These are phyloP conservation scores for Debaryomyces singareniensis DNA, from an alignment of 1,139 yeast genomes.

Conservation along the genomic window DNA sequence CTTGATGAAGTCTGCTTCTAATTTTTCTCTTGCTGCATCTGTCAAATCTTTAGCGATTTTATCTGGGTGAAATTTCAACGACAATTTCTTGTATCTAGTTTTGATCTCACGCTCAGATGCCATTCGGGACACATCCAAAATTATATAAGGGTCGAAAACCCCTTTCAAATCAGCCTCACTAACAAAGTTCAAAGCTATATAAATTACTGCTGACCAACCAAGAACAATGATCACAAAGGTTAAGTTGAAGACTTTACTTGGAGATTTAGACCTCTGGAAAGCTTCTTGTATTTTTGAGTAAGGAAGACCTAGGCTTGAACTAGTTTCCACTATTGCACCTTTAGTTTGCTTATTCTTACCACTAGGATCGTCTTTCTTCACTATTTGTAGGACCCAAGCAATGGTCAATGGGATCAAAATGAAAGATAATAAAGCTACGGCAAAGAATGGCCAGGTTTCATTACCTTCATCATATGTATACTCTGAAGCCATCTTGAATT, in stretches of 20 bases:
- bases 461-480: constrained; percentile 85
- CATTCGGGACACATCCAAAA: constrained; percentile 65
- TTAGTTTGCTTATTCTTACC: constrained; percentile 17
- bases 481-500: constrained; percentile 28
- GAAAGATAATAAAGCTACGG: constrained; percentile 58
- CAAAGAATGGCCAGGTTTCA: constrained; percentile 95
- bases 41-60: constrained; percentile 69
- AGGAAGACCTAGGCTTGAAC: constrained; percentile 29
- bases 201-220: constrained; percentile 66
- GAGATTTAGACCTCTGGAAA: constrained; percentile 32
- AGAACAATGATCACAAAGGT: constrained; percentile 40
- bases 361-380: constrained; percentile 16
- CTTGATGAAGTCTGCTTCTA: constrained; percentile 74
- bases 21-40: constrained; percentile 45
- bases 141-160: constrained; percentile 84
- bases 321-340: constrained; percentile 28
- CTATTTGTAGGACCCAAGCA: constrained; percentile 29
- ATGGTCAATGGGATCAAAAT: constrained; percentile 68
- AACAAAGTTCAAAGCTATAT: constrained; percentile 43
- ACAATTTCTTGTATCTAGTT: constrained; percentile 76
- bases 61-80: constrained; percentile 91
- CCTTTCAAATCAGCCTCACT: constrained; percentile 38
- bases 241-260: constrained; percentile 38
- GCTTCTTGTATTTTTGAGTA: constrained; percentile 36
- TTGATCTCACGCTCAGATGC: constrained; percentile 75